These are phyloP conservation scores for Microdochium nivale DNA, from an alignment of 2,329 filamentous ascomycete species.

Conservation along the genomic window DNA sequence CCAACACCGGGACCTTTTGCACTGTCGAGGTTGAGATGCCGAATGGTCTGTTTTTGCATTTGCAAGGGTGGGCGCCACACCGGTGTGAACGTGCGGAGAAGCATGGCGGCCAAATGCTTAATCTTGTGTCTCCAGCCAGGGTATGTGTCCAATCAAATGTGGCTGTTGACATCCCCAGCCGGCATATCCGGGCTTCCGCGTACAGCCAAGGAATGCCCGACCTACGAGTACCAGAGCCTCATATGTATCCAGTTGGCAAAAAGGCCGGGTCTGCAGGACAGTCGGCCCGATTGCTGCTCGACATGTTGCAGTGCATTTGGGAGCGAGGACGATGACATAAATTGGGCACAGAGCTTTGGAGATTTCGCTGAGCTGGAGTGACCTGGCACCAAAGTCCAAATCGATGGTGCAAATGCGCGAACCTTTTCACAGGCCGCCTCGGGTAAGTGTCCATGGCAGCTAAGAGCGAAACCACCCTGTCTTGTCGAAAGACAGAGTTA, in stretches of 20 bases:
- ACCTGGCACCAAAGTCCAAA: neutral
- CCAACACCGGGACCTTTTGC: neutral
- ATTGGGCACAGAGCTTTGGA: neutral
- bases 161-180: neutral
- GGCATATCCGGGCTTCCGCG: neutral
- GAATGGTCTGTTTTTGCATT: neutral
- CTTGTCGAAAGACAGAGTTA: neutral
- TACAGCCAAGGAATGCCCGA: too few relatives aligned
- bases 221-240: too few relatives aligned
- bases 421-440: too few relatives aligned
- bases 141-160: neutral
- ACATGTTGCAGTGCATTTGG: too few relatives aligned
- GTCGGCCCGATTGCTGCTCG: too few relatives aligned
- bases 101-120: neutral
- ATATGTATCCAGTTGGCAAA: too few relatives aligned
- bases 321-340: too few relatives aligned
- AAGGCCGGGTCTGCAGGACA: too few relatives aligned
- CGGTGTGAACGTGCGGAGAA: neutral
- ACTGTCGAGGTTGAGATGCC: neutral
- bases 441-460: too few relatives aligned
- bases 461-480: neutral
- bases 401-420: neutral
- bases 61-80: neutral
- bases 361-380: neutral
- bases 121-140: neutral